phyloP scores from a whole-genome alignment of 305 asterid species.

The Stenogyne calaminthoides region DNA sequence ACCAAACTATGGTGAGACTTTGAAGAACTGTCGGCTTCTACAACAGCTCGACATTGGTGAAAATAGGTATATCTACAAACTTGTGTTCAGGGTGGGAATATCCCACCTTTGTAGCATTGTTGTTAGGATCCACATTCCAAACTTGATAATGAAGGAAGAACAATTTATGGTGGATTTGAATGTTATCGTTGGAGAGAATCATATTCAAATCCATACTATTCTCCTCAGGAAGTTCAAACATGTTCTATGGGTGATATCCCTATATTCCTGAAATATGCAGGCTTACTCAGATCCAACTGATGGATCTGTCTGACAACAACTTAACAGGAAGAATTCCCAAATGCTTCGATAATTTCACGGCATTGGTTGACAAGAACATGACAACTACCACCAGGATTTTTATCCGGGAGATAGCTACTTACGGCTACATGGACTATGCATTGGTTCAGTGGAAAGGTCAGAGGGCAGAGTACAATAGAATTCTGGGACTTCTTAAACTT shows the following conservation, averaged over 20 bases:
- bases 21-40: background rate
- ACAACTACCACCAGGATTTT: background rate
- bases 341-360: background rate
- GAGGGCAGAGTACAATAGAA: background rate
- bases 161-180: too few species aligned
- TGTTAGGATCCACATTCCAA: too few species aligned
- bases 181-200: too few species aligned
- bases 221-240: too few species aligned
- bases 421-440: background rate
- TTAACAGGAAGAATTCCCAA: background rate
- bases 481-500: background rate
- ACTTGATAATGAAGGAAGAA: too few species aligned
- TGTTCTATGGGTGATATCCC: background rate
- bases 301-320: background rate
- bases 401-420: background rate
- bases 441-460: conserved; percentile 18
- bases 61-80: too few species aligned
- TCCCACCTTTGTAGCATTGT: too few species aligned
- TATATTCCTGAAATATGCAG: background rate
- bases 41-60: background rate
- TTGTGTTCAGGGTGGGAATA: too few species aligned
- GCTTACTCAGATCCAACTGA: background rate
- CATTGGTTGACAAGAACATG: background rate
- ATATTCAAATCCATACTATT: too few species aligned
- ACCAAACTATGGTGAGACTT: conserved; percentile 33